Conservation (phyloP, 805 yeast genomes). For the Schizosaccharomyces osmophilus region DNA sequence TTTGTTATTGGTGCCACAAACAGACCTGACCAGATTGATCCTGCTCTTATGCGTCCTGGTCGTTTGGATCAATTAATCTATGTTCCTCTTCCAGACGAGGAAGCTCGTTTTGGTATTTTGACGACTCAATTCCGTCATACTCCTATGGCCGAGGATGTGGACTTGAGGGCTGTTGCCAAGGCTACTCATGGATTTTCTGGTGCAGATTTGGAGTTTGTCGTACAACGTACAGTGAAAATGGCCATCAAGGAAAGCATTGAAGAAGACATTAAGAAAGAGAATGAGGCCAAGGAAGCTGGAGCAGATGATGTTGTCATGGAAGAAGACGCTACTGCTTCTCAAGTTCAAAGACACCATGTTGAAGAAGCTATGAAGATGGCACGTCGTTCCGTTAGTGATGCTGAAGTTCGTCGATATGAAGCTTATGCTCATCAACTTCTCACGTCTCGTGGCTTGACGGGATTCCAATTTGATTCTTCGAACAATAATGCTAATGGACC, state of each 20-base stretch:
- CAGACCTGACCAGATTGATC: constrained; percentile 98
- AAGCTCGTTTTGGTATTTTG: constrained; percentile 77
- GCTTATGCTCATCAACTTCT: constrained; percentile 80
- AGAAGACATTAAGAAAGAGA: constrained; percentile 27
- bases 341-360: constrained; percentile 73
- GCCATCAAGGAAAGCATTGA: constrained; percentile 96
- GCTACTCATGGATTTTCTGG: constrained; percentile 96
- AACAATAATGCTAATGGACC: constrained; percentile 12
- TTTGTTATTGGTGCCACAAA: constrained; percentile 98
- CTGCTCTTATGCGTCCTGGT: constrained; percentile 95
- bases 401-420: constrained; percentile 94
- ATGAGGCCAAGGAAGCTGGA: constrained; percentile 19
- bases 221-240: constrained; percentile 93
- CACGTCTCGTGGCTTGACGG: constrained; percentile 84
- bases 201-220: constrained; percentile 93
- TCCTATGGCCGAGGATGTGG: constrained; percentile 92
- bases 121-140: constrained; percentile 93
- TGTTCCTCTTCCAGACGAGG: constrained; percentile 94
- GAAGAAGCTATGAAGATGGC: constrained; percentile 99
- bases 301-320: constrained; percentile 27
- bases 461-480: constrained; percentile 29
- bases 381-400: constrained; percentile 85
- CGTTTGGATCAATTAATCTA: constrained; percentile 95
- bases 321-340: constrained; percentile 86
- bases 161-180: constrained; percentile 67